These are phyloP conservation scores for Paraconiothyrium brasiliense DNA, from an alignment of 2,329 filamentous ascomycete species.

Conservation along the genomic window DNA sequence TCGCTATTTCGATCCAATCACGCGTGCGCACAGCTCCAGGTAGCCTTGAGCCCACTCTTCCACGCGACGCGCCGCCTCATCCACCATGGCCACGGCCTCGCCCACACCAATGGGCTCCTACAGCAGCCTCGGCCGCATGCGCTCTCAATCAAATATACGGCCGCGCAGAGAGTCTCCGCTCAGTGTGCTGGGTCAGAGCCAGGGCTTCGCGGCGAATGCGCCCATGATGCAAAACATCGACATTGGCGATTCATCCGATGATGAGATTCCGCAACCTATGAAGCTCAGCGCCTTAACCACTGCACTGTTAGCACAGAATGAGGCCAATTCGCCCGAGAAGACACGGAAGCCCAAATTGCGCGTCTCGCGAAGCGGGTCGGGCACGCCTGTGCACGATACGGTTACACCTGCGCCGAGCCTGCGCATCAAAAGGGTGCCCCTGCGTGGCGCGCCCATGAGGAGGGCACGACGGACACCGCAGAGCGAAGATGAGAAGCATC, in stretches of 20 bases:
- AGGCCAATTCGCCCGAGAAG: slow-evolving; percentile 51
- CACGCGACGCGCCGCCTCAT: slow-evolving; percentile 28
- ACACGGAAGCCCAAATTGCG: slow-evolving; percentile 48
- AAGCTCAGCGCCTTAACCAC: slow-evolving; percentile 94
- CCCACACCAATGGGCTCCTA: slow-evolving; percentile 53
- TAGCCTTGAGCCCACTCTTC: slow-evolving; percentile 17
- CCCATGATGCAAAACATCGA: slow-evolving; percentile 59
- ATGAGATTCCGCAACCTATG: slow-evolving; percentile 86
- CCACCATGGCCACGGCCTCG: slow-evolving; percentile 51
- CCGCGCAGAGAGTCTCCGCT: slow-evolving; percentile 58
- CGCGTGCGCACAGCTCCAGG: slow-evolving; percentile 23
- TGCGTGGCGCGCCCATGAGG: slow-evolving; percentile 52
- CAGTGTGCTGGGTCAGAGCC: slow-evolving; percentile 54
- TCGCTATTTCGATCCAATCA: slow-evolving; percentile 46
- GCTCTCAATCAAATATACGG: slow-evolving; percentile 46
- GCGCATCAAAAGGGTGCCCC: slow-evolving; percentile 50
- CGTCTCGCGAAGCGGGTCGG: slow-evolving; percentile 50
- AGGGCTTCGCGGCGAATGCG: slow-evolving; percentile 57
- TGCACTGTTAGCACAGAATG: slow-evolving; percentile 71
- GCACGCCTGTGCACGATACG: slow-evolving; percentile 50
- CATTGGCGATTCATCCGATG: slow-evolving; percentile 88
- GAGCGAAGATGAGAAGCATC: slow-evolving; percentile 47
- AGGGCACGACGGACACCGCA: slow-evolving; percentile 51
- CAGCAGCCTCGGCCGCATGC: slow-evolving; percentile 44
- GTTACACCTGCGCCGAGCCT: slow-evolving; percentile 53